A percentile compares a stretch with the other conserved stretches of the same genome.
Evolutionary conservation across 805 yeast species (phyloP).

Genomic region (Sugiyamaella smithiae): DNA sequence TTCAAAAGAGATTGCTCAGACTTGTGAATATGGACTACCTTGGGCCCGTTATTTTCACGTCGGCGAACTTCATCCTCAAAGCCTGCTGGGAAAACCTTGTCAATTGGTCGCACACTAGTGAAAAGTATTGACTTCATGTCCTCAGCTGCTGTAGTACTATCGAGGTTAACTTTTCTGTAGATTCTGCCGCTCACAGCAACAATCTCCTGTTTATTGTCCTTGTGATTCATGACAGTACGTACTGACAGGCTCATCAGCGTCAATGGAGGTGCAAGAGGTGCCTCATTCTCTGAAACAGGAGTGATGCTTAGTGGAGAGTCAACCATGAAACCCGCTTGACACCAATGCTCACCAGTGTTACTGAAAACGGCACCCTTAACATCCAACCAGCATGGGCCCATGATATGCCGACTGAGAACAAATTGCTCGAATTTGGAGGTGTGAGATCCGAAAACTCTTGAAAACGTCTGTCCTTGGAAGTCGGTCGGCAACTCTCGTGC

Average conservation of each 20-base stretch:
- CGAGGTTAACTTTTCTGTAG: constrained; percentile 67
- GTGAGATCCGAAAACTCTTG: constrained; percentile 74
- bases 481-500: constrained; percentile 50
- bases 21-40: constrained; percentile 51
- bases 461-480: constrained; percentile 63
- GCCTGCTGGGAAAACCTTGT: constrained; percentile 69
- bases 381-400: constrained; percentile 98
- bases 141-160: constrained; percentile 64
- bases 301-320: constrained; percentile 43
- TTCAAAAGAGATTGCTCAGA: constrained; percentile 72
- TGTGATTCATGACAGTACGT: constrained; percentile 75
- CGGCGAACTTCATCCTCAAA: constrained; percentile 45
- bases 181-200: constrained; percentile 78
- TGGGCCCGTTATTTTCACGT: constrained; percentile 49
- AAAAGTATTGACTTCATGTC: constrained; percentile 57
- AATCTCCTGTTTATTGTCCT: constrained; percentile 77
- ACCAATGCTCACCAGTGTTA: constrained; percentile 58
- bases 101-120: constrained; percentile 76
- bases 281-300: constrained; percentile 43
- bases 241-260: constrained; percentile 72
- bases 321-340: constrained; percentile 67
- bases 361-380: constrained; percentile 60
- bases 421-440: constrained; percentile 79
- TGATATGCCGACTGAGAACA: constrained; percentile 73
- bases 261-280: constrained; percentile 55